Conservation (phyloP, 495 filamentous ascomycete species). For the Talaromyces stipitatus region DNA sequence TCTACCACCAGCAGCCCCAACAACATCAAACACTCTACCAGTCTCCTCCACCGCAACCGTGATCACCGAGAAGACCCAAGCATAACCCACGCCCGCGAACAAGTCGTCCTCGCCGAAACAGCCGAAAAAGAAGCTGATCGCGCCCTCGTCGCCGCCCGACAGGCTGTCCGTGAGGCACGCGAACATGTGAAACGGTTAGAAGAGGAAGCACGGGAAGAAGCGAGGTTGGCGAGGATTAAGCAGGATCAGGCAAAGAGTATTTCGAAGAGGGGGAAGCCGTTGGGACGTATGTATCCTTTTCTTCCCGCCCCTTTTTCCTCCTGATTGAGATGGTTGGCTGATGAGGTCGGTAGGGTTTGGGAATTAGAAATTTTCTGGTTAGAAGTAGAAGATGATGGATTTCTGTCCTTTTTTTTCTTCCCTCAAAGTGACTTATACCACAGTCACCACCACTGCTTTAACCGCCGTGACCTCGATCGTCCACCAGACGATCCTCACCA, state of each 20-base stretch:
- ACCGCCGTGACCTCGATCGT: too few species aligned
- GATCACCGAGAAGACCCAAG: slow-evolving; percentile 45
- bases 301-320: not conserved
- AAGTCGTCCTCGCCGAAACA: slow-evolving; percentile 48
- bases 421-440: too few species aligned
- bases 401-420: too few species aligned
- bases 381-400: too few species aligned
- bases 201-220: slow-evolving; percentile 55
- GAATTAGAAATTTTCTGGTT: not conserved
- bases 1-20: slow-evolving; percentile 23
- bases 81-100: slow-evolving; percentile 49
- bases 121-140: slow-evolving; percentile 57
- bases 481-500: too few species aligned
- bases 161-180: slow-evolving; percentile 50
- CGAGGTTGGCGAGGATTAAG: slow-evolving; percentile 57
- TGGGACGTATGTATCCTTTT: slow-evolving; percentile 48
- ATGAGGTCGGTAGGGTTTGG: not conserved
- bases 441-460: too few species aligned
- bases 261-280: slow-evolving; percentile 55
- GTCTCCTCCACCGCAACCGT: slow-evolving; percentile 34
- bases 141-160: slow-evolving; percentile 47
- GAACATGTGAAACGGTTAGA: slow-evolving; percentile 57
- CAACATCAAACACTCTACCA: slow-evolving; percentile 15
- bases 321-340: not conserved
- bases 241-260: slow-evolving; percentile 54